phyloP scores from a whole-genome alignment of 1,139 yeast genomes.

The Casaregolazyma suthepensis region DNA sequence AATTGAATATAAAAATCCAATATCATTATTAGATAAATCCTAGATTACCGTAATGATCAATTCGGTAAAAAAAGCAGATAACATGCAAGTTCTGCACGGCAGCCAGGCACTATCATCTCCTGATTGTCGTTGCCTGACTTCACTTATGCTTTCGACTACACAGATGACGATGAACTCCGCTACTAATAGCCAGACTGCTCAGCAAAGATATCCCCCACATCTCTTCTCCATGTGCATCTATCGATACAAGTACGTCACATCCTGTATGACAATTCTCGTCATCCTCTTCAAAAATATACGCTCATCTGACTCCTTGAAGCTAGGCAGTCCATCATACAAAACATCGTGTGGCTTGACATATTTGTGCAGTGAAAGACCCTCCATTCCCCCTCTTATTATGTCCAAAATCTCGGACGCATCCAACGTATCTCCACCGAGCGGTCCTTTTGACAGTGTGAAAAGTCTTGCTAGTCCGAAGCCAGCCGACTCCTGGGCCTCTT shows the following conservation, averaged over 20 bases:
- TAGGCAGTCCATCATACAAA: conserved; percentile 24
- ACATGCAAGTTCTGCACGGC: no score
- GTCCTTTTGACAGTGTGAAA: background rate
- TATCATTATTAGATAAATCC: no score
- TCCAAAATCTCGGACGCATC: conserved; percentile 22
- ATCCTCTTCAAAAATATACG: conserved; percentile 24
- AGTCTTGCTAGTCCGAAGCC: background rate
- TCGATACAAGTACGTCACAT: conserved; percentile 22
- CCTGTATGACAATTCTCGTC: conserved; percentile 23
- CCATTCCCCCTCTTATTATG: conserved; percentile 27
- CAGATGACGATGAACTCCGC: no score
- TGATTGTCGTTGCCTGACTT: no score
- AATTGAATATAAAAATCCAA: no score
- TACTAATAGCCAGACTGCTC: no score
- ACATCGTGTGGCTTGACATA: conserved; percentile 18
- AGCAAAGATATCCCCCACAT: no score
- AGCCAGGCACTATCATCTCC: no score
- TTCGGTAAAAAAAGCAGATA: no score
- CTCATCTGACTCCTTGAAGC: conserved; percentile 24
- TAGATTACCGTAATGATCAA: no score
- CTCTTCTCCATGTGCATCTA: background rate
- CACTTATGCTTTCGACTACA: no score
- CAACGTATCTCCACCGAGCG: conserved; percentile 1
- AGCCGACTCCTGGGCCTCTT: background rate
- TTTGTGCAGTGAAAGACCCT: conserved; percentile 24